Evolutionary conservation across 345 rosid genomes (phyloP).

Genomic region (Brassica nigra): DNA sequence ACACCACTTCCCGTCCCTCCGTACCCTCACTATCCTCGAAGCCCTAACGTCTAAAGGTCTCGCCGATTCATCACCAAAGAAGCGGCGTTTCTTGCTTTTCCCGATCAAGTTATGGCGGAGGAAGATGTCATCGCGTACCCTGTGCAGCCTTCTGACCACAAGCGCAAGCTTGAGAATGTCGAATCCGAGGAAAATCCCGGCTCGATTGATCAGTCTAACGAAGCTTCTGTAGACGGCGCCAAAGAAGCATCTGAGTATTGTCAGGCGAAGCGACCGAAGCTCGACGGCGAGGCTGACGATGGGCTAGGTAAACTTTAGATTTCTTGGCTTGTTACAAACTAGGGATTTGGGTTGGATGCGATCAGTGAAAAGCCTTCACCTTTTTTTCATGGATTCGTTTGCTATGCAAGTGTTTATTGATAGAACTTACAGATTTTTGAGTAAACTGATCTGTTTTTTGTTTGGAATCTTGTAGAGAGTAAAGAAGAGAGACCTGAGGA

Average conservation of each 20-base stretch:
- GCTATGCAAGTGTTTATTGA: not conserved
- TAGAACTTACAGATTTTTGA: not conserved
- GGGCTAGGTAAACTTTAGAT: slow-evolving; percentile 48
- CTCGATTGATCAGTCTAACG: slow-evolving; percentile 28
- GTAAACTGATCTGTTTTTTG: not conserved
- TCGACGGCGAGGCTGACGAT: slow-evolving; percentile 46
- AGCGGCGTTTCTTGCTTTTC: not conserved
- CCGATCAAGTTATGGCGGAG: slow-evolving; percentile 57
- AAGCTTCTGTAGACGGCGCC: slow-evolving; percentile 28
- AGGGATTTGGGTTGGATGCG: slow-evolving; percentile 9
- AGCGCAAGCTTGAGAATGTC: slow-evolving; percentile 69
- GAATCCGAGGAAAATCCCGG: slow-evolving; percentile 39
- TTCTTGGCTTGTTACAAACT: not conserved
- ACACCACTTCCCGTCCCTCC: not conserved
- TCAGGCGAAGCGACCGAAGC: slow-evolving; percentile 58
- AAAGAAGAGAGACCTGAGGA: slow-evolving; percentile 23
- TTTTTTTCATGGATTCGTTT: slow-evolving; percentile 1
- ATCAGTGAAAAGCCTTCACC: not conserved
- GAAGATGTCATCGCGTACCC: slow-evolving; percentile 50
- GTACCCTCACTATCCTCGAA: slow-evolving; percentile 8
- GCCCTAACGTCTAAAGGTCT: slow-evolving; percentile 15
- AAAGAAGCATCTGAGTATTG: slow-evolving; percentile 38
- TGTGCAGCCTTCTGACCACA: slow-evolving; percentile 55
- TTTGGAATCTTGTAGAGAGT: slow-evolving; percentile 6
- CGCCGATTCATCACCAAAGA: slow-evolving; percentile 24